Conservation (phyloP, 1,139 yeast genomes). For the Yamadazyma sp. region DNA sequence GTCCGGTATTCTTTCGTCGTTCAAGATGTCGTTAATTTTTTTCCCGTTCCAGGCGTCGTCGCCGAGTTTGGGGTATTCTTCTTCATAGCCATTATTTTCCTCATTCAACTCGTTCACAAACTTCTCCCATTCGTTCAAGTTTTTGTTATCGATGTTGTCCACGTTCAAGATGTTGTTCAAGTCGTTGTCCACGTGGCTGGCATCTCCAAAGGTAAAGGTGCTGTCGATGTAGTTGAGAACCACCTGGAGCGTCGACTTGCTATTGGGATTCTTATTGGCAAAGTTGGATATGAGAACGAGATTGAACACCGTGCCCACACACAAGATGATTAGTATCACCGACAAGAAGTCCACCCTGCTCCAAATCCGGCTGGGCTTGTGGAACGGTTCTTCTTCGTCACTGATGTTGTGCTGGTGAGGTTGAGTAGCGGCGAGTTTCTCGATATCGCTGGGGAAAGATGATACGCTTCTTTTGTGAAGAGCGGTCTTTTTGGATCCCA, state of each 20-base stretch:
- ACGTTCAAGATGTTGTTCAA: constrained; percentile 12
- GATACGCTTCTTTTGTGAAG: constrained; percentile 16
- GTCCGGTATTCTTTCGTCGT: not conserved
- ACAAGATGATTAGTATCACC: constrained; percentile 9
- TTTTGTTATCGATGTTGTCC: constrained; percentile 13
- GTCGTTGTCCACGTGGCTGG: constrained; percentile 2
- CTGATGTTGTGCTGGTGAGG: not conserved
- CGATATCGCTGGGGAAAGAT: constrained; percentile 7
- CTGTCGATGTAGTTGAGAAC: not conserved
- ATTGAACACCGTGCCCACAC: constrained; percentile 13
- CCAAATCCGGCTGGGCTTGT: not conserved
- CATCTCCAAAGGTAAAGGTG: not conserved
- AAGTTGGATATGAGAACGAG: constrained; percentile 9
- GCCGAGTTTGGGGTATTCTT: not conserved
- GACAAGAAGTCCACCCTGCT: constrained; percentile 9
- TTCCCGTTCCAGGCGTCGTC: not conserved
- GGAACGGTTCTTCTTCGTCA: constrained; percentile 1
- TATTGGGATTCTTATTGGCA: not conserved
- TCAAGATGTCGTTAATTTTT: not conserved
- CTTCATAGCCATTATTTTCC: not conserved
- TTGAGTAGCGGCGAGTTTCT: not conserved
- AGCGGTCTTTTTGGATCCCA: not conserved
- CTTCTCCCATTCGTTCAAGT: constrained; percentile 17
- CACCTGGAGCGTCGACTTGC: not conserved
- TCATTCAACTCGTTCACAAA: constrained; percentile 9